Conservation (phyloP, 768 basidiomycete genomes). For the Coprinellus aureogranulatus region DNA sequence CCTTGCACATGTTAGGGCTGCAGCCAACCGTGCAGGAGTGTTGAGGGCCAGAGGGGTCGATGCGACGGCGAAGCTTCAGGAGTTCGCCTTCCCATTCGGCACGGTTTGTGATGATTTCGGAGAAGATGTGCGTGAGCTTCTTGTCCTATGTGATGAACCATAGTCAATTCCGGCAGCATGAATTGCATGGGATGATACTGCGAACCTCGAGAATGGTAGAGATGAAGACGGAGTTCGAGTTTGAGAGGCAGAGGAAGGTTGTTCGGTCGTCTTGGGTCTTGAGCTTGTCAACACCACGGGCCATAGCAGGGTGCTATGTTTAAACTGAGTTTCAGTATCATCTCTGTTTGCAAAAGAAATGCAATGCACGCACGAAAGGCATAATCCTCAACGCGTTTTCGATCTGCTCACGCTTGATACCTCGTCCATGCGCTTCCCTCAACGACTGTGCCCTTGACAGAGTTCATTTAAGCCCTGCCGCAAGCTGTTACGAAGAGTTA, state of each 20-base stretch:
- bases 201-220: slow-evolving; percentile 78
- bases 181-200: background rate
- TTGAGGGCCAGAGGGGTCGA: slow-evolving; percentile 74
- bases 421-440: slow-evolving; percentile 65
- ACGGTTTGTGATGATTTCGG: slow-evolving; percentile 88
- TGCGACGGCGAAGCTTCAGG: slow-evolving; percentile 70
- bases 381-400: slow-evolving; percentile 73
- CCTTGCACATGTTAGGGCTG: slow-evolving; percentile 98
- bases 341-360: background rate
- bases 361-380: slow-evolving; percentile 84
- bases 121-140: slow-evolving; percentile 68
- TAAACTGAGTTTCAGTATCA: background rate
- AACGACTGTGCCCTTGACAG: slow-evolving; percentile 61
- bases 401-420: slow-evolving; percentile 71
- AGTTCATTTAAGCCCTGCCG: background rate
- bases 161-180: too few species aligned
- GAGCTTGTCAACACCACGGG: slow-evolving; percentile 77
- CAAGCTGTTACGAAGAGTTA: background rate
- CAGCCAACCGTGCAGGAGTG: slow-evolving; percentile 88
- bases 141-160: slow-evolving; percentile 53
- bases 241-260: slow-evolving; percentile 89
- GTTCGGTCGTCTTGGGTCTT: slow-evolving; percentile 59
- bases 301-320: slow-evolving; percentile 92
- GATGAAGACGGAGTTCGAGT: slow-evolving; percentile 91
- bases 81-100: slow-evolving; percentile 79